These are phyloP conservation scores for Lycium barbarum DNA, from an alignment of 257 asterid genomes.

Conservation along the genomic window DNA sequence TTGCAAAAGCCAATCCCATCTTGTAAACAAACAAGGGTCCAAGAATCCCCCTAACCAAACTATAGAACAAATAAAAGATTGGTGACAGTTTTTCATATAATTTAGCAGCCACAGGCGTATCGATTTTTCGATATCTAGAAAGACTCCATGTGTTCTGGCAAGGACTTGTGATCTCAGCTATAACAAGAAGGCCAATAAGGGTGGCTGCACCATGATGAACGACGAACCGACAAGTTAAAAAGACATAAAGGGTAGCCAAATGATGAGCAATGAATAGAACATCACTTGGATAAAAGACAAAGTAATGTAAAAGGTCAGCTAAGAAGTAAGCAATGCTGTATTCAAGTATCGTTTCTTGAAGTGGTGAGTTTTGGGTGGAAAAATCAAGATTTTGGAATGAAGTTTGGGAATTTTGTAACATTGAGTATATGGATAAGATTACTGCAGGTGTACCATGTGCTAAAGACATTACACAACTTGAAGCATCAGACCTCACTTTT, in stretches of 20 bases:
- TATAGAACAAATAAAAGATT: conserved; percentile 55
- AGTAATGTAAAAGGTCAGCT: conserved; percentile 66
- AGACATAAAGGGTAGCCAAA: conserved; percentile 76
- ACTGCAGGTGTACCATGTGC: conserved; percentile 68
- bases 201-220: conserved; percentile 65
- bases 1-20: conserved; percentile 43
- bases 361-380: conserved; percentile 52
- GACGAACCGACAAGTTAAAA: conserved; percentile 62
- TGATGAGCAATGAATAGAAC: conserved; percentile 73
- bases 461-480: conserved; percentile 74
- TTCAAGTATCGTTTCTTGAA: conserved; percentile 64
- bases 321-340: conserved; percentile 73
- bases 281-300: conserved; percentile 55
- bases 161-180: conserved; percentile 74
- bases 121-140: conserved; percentile 52
- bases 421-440: conserved; percentile 52
- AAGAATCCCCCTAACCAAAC: conserved; percentile 70
- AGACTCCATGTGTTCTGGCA: conserved; percentile 86
- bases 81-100: conserved; percentile 65
- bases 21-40: conserved; percentile 63
- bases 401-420: conserved; percentile 37
- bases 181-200: conserved; percentile 57
- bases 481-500: conserved; percentile 56
- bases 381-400: conserved; percentile 37
- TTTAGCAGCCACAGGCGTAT: conserved; percentile 52